Percentiles rank a stretch among this genome's conserved stretches.
These are phyloP conservation scores for Mycena albidolilacea DNA, from an alignment of 768 basidiomycete species.

Conservation along the genomic window DNA sequence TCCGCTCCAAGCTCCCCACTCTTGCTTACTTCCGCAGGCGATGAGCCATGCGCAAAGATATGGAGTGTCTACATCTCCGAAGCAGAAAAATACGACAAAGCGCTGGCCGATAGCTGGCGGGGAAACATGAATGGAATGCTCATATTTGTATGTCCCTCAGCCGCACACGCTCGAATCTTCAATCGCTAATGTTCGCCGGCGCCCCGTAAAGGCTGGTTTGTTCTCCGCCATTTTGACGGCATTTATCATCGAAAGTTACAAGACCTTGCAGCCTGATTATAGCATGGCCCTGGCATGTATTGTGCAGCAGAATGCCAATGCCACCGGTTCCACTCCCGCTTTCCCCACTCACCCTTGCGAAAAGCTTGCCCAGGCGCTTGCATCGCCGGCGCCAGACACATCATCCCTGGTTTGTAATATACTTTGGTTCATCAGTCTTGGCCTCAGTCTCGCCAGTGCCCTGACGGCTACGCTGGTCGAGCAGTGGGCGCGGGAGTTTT, in stretches of 20 bases:
- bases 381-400: not conserved
- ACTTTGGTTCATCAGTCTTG: slow-evolving; percentile 40
- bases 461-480: slow-evolving; percentile 38
- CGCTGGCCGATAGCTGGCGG: slow-evolving; percentile 36
- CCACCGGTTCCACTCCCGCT: not conserved
- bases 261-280: slow-evolving; percentile 13
- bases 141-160: slow-evolving; percentile 32
- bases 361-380: not conserved
- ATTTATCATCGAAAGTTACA: slow-evolving; percentile 40
- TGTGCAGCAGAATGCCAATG: slow-evolving; percentile 18
- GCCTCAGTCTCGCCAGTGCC: slow-evolving; percentile 37
- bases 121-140: slow-evolving; percentile 39
- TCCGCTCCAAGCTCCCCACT: not conserved
- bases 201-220: slow-evolving; percentile 34
- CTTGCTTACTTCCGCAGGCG: slow-evolving; percentile 28
- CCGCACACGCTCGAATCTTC: not conserved
- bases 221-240: slow-evolving; percentile 38
- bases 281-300: not conserved
- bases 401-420: slow-evolving; percentile 33
- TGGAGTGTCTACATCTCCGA: slow-evolving; percentile 40
- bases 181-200: not conserved
- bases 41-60: slow-evolving; percentile 40
- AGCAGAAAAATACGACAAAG: slow-evolving; percentile 41
- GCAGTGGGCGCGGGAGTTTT: slow-evolving; percentile 35
- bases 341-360: slow-evolving; percentile 3